phyloP scores from a whole-genome alignment of 2,329 filamentous ascomycete species.

The Scytalidium lignicola region DNA sequence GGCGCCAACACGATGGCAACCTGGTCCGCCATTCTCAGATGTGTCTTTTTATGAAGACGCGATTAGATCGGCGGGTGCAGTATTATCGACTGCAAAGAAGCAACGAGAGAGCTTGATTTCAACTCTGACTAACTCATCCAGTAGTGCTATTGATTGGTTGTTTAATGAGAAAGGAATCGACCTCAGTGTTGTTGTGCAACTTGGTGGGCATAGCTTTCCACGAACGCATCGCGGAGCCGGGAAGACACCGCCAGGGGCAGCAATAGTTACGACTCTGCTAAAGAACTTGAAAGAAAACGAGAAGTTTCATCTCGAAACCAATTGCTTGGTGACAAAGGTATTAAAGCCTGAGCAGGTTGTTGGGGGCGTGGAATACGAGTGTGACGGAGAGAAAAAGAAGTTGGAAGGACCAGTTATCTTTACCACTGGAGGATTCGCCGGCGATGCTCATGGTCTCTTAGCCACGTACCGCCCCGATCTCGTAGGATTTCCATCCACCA shows the following conservation, averaged over 20 bases:
- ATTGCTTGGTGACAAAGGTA: constrained; percentile 48
- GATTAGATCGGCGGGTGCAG: constrained; percentile 46
- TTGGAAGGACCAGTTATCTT: constrained; percentile 53
- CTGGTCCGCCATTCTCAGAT: constrained; percentile 27
- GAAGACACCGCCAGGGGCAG: constrained; percentile 51
- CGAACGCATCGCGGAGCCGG: constrained; percentile 54
- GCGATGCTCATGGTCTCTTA: constrained; percentile 53
- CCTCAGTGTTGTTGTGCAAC: constrained; percentile 49
- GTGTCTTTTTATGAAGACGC: constrained; percentile 51
- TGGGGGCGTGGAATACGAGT: constrained; percentile 47
- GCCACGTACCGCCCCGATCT: constrained; percentile 54
- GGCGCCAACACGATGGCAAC: constrained; percentile 53
- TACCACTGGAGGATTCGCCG: constrained; percentile 57
- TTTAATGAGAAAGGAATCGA: constrained; percentile 52
- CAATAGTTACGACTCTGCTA: constrained; percentile 51
- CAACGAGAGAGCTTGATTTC: constrained; percentile 40
- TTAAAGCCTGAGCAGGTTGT: constrained; percentile 34
- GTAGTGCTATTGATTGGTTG: constrained; percentile 50
- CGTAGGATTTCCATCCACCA: constrained; percentile 55
- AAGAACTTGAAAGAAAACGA: constrained; percentile 42
- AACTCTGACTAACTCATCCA: constrained; percentile 43
- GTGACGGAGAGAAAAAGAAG: constrained; percentile 26
- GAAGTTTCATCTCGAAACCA: constrained; percentile 47
- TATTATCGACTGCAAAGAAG: constrained; percentile 8
- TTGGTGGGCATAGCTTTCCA: constrained; percentile 54